phyloP scores from a whole-genome alignment of 208 protist species.

The Leishmania tarentolae region DNA sequence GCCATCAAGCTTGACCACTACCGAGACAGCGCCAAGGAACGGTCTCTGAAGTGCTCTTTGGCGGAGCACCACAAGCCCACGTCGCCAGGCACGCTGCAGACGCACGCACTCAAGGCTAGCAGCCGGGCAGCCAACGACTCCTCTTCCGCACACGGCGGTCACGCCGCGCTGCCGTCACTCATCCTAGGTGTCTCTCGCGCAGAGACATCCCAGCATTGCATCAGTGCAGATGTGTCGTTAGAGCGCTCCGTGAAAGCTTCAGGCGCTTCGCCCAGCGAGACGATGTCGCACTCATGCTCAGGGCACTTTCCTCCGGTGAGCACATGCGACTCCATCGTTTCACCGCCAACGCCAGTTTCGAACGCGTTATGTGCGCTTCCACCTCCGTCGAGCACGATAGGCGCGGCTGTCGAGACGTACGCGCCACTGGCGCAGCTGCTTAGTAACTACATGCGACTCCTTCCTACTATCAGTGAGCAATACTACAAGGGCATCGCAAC shows the following conservation, averaged over 20 bases:
- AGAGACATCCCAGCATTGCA: neutral
- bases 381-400: neutral
- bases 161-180: conserved; percentile 1
- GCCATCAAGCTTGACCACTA: conserved; percentile 51
- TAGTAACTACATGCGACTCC: conserved; percentile 48
- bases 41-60: neutral
- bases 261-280: neutral
- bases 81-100: neutral
- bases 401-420: conserved; percentile 11
- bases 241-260: neutral
- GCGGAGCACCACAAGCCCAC: neutral
- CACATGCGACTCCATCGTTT: neutral
- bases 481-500: conserved; percentile 56
- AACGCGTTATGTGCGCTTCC: neutral
- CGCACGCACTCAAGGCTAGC: neutral
- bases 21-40: neutral
- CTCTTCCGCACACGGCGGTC: neutral
- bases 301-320: neutral
- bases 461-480: conserved; percentile 68
- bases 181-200: neutral
- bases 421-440: conserved; percentile 37
- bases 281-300: neutral
- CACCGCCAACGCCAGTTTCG: neutral
- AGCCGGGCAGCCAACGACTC: neutral
- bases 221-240: neutral